Percentiles rank a stretch among this genome's conserved stretches.
Conservation (phyloP, 2,329 filamentous ascomycete genomes). For the Cladophialophora yegresii region DNA sequence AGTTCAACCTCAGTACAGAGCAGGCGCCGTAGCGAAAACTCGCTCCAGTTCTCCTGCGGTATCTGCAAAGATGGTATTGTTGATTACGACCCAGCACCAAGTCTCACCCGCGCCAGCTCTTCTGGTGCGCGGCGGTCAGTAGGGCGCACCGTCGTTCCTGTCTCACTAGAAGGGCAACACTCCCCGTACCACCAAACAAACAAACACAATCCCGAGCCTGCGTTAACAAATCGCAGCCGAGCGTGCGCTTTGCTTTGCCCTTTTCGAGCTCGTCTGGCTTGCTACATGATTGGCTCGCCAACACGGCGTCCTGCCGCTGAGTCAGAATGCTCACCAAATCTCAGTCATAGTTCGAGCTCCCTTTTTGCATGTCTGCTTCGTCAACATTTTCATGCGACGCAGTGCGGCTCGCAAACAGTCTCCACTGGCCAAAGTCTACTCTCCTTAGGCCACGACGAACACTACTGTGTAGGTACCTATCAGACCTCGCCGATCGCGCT, state of each 20-base stretch:
- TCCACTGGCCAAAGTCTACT: background rate
- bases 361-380: conserved; percentile 9
- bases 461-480: background rate
- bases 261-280: conserved; percentile 17
- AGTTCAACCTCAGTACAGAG: background rate
- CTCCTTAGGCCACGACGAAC: background rate
- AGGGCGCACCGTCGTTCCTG: background rate
- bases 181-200: background rate
- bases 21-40: background rate
- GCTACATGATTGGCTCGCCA: conserved; percentile 16
- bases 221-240: conserved; percentile 7
- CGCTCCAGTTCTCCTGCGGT: background rate
- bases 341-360: conserved; percentile 19
- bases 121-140: background rate
- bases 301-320: conserved; percentile 18
- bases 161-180: background rate
- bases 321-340: conserved; percentile 29
- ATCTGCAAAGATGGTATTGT: background rate
- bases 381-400: conserved; percentile 5
- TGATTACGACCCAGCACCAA: background rate
- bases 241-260: conserved; percentile 14
- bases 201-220: conserved; percentile 15
- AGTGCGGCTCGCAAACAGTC: conserved; percentile 6
- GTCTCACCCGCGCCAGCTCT: background rate
- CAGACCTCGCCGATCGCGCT: background rate